Conservation (phyloP, 2,329 filamentous ascomycete species). For the Pseudogymnoascus sp. region DNA sequence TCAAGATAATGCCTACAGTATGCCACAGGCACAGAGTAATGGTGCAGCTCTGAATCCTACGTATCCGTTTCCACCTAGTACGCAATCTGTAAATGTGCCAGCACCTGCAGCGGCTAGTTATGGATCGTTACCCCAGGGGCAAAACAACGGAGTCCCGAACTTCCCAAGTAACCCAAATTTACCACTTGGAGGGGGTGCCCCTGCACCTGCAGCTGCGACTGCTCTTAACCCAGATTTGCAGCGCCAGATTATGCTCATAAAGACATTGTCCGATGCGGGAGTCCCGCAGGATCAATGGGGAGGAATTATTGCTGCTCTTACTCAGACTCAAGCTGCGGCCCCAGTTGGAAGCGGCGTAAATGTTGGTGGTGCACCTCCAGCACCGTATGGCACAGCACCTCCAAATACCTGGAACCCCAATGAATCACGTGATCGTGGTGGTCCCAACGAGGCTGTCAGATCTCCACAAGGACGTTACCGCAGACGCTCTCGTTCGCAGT, state of each 20-base stretch:
- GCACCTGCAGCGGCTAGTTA: constrained; percentile 27
- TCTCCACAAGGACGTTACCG: constrained; percentile 53
- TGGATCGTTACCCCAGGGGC: constrained; percentile 25
- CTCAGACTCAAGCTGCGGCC: constrained; percentile 29
- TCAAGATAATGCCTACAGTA: constrained; percentile 34
- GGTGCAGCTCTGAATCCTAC: constrained; percentile 28
- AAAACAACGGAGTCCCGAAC: constrained; percentile 35
- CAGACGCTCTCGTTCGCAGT: constrained; percentile 70
- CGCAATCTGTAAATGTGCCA: constrained; percentile 56
- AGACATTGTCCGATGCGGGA: constrained; percentile 68
- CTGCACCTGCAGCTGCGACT: constrained; percentile 32
- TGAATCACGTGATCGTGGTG: constrained; percentile 47
- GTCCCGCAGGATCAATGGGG: constrained; percentile 73
- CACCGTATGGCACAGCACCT: constrained; percentile 30
- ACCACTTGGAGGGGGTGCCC: constrained; percentile 33
- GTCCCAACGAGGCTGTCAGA: constrained; percentile 44
- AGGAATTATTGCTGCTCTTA: constrained; percentile 49
- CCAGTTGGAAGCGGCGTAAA: constrained; percentile 25
- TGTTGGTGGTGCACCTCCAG: constrained; percentile 30
- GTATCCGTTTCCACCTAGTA: constrained; percentile 33
- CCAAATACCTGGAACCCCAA: constrained; percentile 37
- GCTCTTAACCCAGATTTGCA: constrained; percentile 52
- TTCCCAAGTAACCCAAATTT: constrained; percentile 34
- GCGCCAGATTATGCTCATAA: constrained; percentile 68
- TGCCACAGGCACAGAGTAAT: constrained; percentile 43